phyloP scores from a whole-genome alignment of 495 filamentous ascomycete species.

The Aspergillus avenaceus region DNA sequence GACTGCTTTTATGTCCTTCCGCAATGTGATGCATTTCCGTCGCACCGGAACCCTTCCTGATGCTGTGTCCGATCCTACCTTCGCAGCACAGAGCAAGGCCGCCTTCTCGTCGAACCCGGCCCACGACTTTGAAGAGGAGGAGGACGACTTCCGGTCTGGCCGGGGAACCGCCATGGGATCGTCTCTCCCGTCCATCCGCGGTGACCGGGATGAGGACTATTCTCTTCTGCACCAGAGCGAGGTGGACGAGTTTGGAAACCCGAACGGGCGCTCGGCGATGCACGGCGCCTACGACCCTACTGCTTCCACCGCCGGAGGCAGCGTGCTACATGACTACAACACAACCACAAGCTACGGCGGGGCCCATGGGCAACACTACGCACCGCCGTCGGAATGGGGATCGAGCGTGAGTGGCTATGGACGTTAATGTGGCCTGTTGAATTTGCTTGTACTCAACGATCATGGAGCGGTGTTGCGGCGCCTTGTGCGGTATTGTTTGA shows the following conservation, averaged over 20 bases:
- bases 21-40: constrained; percentile 74
- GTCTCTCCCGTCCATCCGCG: constrained; percentile 25
- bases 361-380: constrained; percentile 41
- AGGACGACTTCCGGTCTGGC: constrained; percentile 45
- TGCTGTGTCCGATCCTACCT: constrained; percentile 50
- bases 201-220: constrained; percentile 44
- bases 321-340: constrained; percentile 39
- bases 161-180: constrained; percentile 29
- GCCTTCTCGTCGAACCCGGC: constrained; percentile 48
- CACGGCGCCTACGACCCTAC: constrained; percentile 40
- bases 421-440: too few relatives aligned
- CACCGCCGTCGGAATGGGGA: constrained; percentile 20
- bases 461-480: constrained; percentile 38
- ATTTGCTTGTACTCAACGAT: constrained; percentile 27
- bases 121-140: constrained; percentile 46
- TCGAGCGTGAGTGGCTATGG: constrained; percentile 23
- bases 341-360: constrained; percentile 42
- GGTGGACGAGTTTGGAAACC: constrained; percentile 37
- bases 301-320: constrained; percentile 19
- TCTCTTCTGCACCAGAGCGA: constrained; percentile 44
- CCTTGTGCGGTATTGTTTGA: constrained; percentile 22
- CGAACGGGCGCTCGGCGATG: constrained; percentile 31
- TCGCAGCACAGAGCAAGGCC: constrained; percentile 44
- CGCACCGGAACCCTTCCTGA: constrained; percentile 73
- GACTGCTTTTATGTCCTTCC: constrained; percentile 71